Evolutionary conservation across 2,329 filamentous ascomycete species (phyloP).

Genomic region (Hypoxylon rubiginosum): DNA sequence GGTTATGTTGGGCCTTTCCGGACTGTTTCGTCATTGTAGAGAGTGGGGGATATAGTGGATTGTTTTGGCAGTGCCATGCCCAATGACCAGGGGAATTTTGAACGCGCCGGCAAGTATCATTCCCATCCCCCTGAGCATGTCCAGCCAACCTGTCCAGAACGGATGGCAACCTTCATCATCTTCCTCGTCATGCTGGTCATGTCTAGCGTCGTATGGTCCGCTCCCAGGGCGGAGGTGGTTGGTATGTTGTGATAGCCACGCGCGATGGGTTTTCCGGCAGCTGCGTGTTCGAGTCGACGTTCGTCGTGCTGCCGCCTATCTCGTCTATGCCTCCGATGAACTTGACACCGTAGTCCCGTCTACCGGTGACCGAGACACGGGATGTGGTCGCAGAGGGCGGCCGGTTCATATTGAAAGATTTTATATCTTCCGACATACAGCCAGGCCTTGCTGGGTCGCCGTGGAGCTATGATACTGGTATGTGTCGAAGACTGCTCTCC

Average conservation of each 20-base stretch:
- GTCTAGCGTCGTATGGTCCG: conserved; percentile 10
- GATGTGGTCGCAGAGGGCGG: conserved; percentile 40
- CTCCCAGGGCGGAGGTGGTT: conserved; percentile 32
- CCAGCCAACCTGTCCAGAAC: conserved; percentile 41
- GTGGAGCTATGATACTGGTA: not conserved
- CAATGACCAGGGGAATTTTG: conserved; percentile 37
- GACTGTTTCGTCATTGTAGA: conserved; percentile 37
- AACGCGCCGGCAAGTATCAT: conserved; percentile 27
- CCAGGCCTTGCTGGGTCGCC: not conserved
- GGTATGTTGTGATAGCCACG: conserved; percentile 3
- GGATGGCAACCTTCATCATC: conserved; percentile 38
- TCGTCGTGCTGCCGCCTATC: conserved; percentile 7
- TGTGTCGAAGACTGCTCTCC: not conserved
- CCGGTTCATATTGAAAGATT: conserved; percentile 18
- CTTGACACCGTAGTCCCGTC: conserved; percentile 40
- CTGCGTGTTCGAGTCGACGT: conserved; percentile 5
- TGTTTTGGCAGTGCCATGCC: conserved; percentile 38
- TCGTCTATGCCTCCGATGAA: conserved; percentile 35
- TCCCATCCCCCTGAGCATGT: conserved; percentile 31
- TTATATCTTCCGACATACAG: not conserved
- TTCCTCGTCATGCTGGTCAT: conserved; percentile 19
- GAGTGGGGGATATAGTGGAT: conserved; percentile 36
- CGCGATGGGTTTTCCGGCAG: conserved; percentile 1
- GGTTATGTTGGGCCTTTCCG: conserved; percentile 38
- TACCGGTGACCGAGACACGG: conserved; percentile 34